Percentiles rank a stretch among this genome's conserved stretches.
Evolutionary conservation across 352 stramenopile species (phyloP).

Genomic region (Phytopythium sindhum): DNA sequence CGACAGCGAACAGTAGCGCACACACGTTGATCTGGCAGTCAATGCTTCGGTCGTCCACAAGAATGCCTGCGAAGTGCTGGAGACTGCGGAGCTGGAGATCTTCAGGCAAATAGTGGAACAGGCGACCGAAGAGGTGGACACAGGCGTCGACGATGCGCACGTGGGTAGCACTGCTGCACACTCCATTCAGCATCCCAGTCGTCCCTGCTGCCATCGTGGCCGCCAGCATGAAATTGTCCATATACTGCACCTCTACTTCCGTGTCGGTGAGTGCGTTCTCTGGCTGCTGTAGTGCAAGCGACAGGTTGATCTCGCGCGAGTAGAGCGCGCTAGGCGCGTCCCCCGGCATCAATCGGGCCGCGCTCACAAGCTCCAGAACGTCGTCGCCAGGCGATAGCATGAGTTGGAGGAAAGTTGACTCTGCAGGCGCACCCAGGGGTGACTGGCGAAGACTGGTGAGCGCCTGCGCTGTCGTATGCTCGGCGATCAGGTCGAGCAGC

Average conservation of each 20-base stretch:
- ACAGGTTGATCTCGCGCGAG: conserved; percentile 73
- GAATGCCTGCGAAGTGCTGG: conserved; percentile 66
- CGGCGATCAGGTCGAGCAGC: conserved; percentile 72
- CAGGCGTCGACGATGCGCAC: conserved; percentile 77
- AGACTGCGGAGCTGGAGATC: conserved; percentile 81
- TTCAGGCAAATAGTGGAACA: conserved; percentile 80
- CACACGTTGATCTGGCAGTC: conserved; percentile 80
- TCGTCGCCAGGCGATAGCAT: conserved; percentile 54
- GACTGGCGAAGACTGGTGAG: conserved; percentile 71
- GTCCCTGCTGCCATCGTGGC: conserved; percentile 28
- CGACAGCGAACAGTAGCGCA: conserved; percentile 65
- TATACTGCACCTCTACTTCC: conserved; percentile 81
- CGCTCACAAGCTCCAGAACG: conserved; percentile 53
- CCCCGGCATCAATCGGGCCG: conserved; percentile 49
- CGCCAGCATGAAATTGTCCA: conserved; percentile 68
- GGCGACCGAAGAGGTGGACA: conserved; percentile 65
- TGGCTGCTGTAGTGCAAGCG: conserved; percentile 59
- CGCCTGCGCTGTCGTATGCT: conserved; percentile 74
- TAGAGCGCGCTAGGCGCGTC: conserved; percentile 67
- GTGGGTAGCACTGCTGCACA: conserved; percentile 77
- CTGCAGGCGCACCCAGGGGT: conserved; percentile 35
- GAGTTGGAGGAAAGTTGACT: conserved; percentile 65
- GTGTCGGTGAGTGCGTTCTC: conserved; percentile 80
- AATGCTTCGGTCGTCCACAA: conserved; percentile 48
- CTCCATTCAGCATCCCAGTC: conserved; percentile 27